Conservation (phyloP, 768 basidiomycete species). For the Vararia minispora region DNA sequence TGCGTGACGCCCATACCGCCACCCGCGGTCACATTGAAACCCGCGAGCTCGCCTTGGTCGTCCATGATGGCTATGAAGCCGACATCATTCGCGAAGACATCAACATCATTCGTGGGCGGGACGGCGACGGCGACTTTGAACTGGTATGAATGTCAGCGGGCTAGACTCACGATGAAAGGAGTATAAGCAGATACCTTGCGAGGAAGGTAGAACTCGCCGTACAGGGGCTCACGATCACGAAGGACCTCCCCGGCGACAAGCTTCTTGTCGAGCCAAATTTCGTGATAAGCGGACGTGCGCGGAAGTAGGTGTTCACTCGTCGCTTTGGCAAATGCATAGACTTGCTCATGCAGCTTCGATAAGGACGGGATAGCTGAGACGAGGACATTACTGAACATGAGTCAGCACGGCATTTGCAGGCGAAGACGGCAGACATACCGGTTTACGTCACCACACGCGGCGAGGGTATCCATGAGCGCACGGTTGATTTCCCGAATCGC, state of each 20-base stretch:
- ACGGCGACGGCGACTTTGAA: slow-evolving; percentile 97
- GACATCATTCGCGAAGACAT: slow-evolving; percentile 90
- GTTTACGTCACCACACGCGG: slow-evolving; percentile 98
- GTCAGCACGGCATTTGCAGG: neutral
- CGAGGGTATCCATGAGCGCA: slow-evolving; percentile 84
- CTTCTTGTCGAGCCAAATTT: slow-evolving; percentile 99
- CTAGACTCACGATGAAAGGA: slow-evolving; percentile 2
- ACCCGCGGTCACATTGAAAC: slow-evolving; percentile 90
- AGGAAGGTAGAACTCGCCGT: slow-evolving; percentile 94
- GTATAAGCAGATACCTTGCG: slow-evolving; percentile 53
- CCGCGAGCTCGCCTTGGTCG: slow-evolving; percentile 62
- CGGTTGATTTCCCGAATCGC: slow-evolving; percentile 96
- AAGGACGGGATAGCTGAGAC: slow-evolving; percentile 85
- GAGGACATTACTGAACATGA: slow-evolving; percentile 63
- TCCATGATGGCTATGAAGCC: slow-evolving; percentile 93
- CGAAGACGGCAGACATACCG: slow-evolving; percentile 33
- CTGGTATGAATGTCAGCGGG: slow-evolving; percentile 27
- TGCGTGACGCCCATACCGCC: slow-evolving; percentile 99
- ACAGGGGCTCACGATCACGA: slow-evolving; percentile 93
- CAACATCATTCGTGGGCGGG: slow-evolving; percentile 93
- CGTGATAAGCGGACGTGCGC: slow-evolving; percentile 88
- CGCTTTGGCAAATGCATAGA: slow-evolving; percentile 73
- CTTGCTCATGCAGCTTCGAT: slow-evolving; percentile 77
- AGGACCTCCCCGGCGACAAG: slow-evolving; percentile 87
- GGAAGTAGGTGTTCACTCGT: slow-evolving; percentile 85